These are phyloP conservation scores for Malus asiatica DNA, from an alignment of 306 rosid species.

Conservation along the genomic window DNA sequence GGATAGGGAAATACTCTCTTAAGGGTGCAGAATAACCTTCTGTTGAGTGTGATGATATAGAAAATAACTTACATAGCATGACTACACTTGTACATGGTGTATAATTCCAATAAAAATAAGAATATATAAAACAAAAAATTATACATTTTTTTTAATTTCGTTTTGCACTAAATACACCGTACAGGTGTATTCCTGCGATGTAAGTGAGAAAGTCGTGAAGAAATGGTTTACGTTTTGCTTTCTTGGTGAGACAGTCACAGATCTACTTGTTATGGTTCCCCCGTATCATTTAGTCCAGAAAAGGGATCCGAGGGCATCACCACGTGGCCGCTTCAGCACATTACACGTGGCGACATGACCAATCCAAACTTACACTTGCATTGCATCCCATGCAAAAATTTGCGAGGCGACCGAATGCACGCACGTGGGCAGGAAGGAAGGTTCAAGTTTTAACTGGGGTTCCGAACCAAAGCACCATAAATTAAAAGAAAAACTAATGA, in stretches of 20 bases:
- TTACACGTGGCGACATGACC: conserved; percentile 16
- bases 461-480: not conserved
- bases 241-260: not conserved
- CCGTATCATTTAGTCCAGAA: not conserved
- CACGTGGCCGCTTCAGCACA: conserved; percentile 14
- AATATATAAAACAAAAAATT: no score
- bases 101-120: no score
- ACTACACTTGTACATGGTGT: no score
- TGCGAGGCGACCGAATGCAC: conserved; percentile 13
- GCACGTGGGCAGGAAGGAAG: conserved; percentile 23
- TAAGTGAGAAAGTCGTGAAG: no score
- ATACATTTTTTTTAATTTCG: no score
- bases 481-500: no score
- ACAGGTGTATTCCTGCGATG: no score
- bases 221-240: not conserved
- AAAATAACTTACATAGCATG: no score
- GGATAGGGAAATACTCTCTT: no score
- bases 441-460: not conserved
- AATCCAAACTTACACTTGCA: not conserved
- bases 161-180: no score
- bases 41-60: no score
- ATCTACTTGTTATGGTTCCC: not conserved
- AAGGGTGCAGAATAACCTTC: no score
- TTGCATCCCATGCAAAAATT: not conserved
- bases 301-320: conserved; percentile 48